A percentile compares a stretch with the other conserved stretches of the same genome.
phyloP scores from a whole-genome alignment of 73 alveolate genomes.

The Effrenium voratum region DNA sequence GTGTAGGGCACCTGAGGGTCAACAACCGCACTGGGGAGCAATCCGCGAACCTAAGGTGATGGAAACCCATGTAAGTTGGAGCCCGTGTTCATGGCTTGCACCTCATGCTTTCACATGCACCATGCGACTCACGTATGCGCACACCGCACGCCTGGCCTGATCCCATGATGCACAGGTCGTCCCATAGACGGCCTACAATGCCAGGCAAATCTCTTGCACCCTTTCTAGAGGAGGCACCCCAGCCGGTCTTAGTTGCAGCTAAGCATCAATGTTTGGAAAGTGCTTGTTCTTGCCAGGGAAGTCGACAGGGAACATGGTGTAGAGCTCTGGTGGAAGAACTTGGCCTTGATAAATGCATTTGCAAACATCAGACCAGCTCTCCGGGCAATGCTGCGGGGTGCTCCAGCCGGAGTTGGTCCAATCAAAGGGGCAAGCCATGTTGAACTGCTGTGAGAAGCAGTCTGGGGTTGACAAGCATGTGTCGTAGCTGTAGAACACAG shows the following conservation, averaged over 20 bases:
- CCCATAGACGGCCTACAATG: background rate
- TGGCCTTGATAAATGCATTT: background rate
- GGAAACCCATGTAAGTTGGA: too few relatives aligned
- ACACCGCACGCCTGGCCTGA: too few relatives aligned
- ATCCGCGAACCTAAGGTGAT: too few relatives aligned
- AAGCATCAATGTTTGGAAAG: slow-evolving; percentile 20
- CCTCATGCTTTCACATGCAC: background rate
- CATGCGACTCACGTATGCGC: too few relatives aligned
- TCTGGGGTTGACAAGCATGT: slow-evolving; percentile 6
- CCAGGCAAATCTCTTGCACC: background rate
- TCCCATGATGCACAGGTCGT: slow-evolving; percentile 17
- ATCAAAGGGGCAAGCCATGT: background rate
- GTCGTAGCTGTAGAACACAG: background rate
- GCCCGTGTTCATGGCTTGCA: background rate
- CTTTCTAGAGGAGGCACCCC: background rate
- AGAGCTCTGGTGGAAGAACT: background rate
- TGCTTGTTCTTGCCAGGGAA: slow-evolving; percentile 50
- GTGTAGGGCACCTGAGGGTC: background rate
- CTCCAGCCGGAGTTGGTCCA: slow-evolving; percentile 9
- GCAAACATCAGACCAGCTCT: background rate
- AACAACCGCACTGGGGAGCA: background rate
- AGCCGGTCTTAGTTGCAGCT: background rate
- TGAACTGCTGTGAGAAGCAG: background rate
- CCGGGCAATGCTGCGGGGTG: background rate
- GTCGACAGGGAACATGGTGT: background rate